phyloP scores from a whole-genome alignment of 1,139 yeast species.

The Candida sojae region DNA sequence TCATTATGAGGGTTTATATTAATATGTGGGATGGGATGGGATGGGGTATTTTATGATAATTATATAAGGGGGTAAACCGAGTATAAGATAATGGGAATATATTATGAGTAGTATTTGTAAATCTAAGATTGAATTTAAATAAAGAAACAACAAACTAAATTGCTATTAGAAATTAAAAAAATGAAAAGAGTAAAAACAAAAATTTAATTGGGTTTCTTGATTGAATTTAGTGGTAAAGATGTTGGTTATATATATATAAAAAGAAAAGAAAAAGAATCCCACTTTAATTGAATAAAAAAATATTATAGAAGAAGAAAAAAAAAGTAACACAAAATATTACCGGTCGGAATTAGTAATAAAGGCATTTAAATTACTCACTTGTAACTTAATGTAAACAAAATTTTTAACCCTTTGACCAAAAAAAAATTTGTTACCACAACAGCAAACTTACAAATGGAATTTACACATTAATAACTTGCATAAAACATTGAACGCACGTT shows the following conservation, averaged over 20 bases:
- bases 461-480: background rate
- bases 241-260: background rate
- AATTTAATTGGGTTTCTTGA: too few relatives aligned
- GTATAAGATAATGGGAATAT: background rate
- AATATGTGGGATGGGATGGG: too few relatives aligned
- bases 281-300: too few relatives aligned
- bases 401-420: conserved; percentile 2
- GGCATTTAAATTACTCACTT: background rate
- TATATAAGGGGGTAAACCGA: background rate
- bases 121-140: too few relatives aligned
- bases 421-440: too few relatives aligned
- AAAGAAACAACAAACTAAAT: background rate
- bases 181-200: background rate
- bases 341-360: conserved; percentile 3
- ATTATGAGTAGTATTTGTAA: too few relatives aligned
- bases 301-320: background rate
- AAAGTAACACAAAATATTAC: background rate
- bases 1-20: background rate
- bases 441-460: too few relatives aligned
- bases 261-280: background rate
- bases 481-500: too few relatives aligned
- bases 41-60: background rate
- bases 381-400: too few relatives aligned
- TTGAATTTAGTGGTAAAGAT: background rate
- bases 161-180: conserved; percentile 1